Evolutionary conservation across 495 filamentous ascomycete species (phyloP).

Genomic region (Penicillium bovifimosum): DNA sequence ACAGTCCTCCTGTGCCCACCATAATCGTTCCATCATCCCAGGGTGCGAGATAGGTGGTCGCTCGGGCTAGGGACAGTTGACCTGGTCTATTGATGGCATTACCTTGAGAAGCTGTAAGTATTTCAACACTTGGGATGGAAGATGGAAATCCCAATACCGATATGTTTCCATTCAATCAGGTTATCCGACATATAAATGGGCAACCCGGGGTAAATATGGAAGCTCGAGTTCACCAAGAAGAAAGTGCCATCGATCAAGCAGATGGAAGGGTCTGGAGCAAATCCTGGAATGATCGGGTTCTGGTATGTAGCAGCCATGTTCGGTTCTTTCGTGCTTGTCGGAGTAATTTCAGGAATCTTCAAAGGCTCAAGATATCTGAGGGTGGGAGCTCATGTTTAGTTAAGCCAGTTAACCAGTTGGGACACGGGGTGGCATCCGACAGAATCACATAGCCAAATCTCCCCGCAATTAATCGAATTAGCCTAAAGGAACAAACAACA

Average conservation of each 20-base stretch:
- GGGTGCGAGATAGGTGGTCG: constrained; percentile 4
- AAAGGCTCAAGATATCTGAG: background rate
- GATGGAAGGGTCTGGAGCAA: constrained; percentile 28
- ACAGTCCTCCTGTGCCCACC: constrained; percentile 14
- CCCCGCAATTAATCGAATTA: constrained; percentile 1
- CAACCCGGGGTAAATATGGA: constrained; percentile 34
- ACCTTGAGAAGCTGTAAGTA: constrained; percentile 2
- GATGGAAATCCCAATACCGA: constrained; percentile 2
- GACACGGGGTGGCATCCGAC: constrained; percentile 5
- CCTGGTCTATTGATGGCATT: constrained; percentile 15
- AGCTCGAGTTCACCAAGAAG: constrained; percentile 33
- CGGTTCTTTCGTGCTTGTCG: background rate
- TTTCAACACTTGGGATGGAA: background rate
- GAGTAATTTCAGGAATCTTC: too few species aligned
- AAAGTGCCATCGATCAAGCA: constrained; percentile 18
- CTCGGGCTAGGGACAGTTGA: constrained; percentile 9
- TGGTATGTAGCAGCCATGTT: background rate
- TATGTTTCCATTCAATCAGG: constrained; percentile 27
- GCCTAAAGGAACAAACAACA: background rate
- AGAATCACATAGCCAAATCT: background rate
- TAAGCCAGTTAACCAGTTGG: constrained; percentile 3
- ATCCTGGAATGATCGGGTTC: constrained; percentile 20
- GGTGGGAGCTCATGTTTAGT: background rate
- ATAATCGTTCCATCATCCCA: constrained; percentile 9
- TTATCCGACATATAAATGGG: constrained; percentile 35